A percentile compares a stretch with the other conserved stretches of the same genome.
Evolutionary conservation across 1,139 yeast genomes (phyloP).

Genomic region (Taphrina communis): DNA sequence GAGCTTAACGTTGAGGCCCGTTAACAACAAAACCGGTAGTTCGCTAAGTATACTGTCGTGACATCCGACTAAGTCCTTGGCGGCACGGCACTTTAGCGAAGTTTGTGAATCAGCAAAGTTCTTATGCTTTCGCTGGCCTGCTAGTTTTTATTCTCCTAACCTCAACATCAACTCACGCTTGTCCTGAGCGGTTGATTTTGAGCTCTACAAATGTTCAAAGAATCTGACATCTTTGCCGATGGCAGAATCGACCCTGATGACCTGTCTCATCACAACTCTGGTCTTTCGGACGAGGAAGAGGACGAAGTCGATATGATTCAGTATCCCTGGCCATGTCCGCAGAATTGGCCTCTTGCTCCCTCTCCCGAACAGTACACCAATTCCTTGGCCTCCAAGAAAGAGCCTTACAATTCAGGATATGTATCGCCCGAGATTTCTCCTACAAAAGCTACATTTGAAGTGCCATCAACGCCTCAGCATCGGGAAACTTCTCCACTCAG

Average conservation of each 20-base stretch:
- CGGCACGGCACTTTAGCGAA: too few species aligned
- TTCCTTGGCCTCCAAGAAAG: background rate
- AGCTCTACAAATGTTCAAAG: background rate
- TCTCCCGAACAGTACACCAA: background rate
- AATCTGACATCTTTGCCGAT: background rate
- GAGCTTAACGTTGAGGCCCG: too few species aligned
- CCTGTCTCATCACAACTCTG: background rate
- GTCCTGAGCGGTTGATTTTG: too few species aligned
- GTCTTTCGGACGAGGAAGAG: background rate
- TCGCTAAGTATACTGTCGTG: too few species aligned
- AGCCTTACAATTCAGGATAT: background rate
- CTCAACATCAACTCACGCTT: too few species aligned
- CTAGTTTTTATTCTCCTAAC: too few species aligned
- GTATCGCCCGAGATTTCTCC: background rate
- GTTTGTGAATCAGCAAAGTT: too few species aligned
- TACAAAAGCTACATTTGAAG: constrained; percentile 6
- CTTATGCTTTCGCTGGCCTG: too few species aligned
- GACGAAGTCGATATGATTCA: constrained; percentile 10
- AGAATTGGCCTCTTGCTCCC: constrained; percentile 23
- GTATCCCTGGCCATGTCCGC: constrained; percentile 24
- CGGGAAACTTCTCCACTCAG: constrained; percentile 10
- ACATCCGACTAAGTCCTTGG: too few species aligned
- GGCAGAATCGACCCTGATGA: constrained; percentile 3
- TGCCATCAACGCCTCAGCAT: background rate
- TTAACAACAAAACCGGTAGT: too few species aligned